A percentile compares a stretch with the other conserved stretches of the same genome.
Evolutionary conservation across 441 rosid species (phyloP).

Genomic region (Hura crepitans): DNA sequence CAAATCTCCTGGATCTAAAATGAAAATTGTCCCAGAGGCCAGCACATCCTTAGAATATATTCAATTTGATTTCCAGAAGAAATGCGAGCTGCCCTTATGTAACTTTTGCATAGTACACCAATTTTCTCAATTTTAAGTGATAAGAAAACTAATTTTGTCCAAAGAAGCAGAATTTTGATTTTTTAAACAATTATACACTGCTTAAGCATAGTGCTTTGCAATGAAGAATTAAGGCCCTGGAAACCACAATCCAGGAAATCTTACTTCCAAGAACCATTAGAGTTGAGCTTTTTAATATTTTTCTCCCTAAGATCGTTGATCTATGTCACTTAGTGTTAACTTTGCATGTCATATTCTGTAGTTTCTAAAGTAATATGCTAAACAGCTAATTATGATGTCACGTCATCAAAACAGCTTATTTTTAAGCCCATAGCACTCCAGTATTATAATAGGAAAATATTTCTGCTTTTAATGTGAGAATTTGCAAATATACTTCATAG

Average conservation of each 20-base stretch:
- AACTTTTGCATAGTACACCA: neutral
- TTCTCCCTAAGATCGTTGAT: neutral
- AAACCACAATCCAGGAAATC: neutral
- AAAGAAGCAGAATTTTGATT: neutral
- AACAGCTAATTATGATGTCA: neutral
- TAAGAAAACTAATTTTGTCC: neutral
- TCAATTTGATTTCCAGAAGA: neutral
- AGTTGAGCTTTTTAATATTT: neutral
- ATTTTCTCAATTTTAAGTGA: too few species aligned
- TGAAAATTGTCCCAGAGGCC: neutral
- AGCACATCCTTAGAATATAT: neutral
- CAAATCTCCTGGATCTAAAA: conserved; percentile 5
- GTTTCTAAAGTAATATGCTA: neutral
- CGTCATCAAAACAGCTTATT: neutral
- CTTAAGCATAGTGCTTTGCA: neutral
- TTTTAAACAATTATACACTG: neutral
- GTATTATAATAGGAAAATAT: neutral
- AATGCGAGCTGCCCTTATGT: neutral
- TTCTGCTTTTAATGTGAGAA: neutral
- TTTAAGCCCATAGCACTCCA: neutral
- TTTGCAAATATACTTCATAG: neutral
- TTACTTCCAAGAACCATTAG: neutral
- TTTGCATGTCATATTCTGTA: neutral
- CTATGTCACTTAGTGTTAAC: neutral
- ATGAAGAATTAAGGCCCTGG: neutral